phyloP scores from a whole-genome alignment of 441 rosid species.

The Pelargonium fulgidum region DNA sequence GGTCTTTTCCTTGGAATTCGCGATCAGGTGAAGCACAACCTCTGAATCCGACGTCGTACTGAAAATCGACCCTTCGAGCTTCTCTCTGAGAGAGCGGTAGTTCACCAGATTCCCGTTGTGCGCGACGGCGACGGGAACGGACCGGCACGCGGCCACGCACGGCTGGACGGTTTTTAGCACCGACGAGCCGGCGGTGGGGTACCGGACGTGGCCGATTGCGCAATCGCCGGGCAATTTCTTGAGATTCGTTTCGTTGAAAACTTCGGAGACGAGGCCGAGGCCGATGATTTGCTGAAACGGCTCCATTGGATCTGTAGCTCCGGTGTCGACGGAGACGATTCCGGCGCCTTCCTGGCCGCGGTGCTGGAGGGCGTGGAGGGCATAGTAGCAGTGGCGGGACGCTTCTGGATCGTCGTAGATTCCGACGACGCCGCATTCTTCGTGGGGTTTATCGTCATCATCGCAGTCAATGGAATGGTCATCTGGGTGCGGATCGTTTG shows the following conservation, averaged over 20 bases:
- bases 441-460: constrained; percentile 72
- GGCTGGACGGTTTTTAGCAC: neutral
- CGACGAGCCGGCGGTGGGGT: neutral
- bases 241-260: neutral
- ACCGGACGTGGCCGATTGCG: neutral
- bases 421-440: constrained; percentile 95
- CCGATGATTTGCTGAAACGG: too few species aligned
- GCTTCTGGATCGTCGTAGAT: constrained; percentile 87
- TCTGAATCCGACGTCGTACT: neutral
- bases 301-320: neutral
- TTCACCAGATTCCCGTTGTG: neutral
- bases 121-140: neutral
- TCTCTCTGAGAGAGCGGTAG: neutral
- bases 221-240: neutral
- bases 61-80: neutral
- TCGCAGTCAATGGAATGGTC: constrained; percentile 1
- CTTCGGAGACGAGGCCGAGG: neutral
- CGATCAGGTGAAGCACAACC: neutral
- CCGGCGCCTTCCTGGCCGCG: constrained; percentile 97
- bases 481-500: too few species aligned
- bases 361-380: constrained; percentile 88
- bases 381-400: constrained; percentile 76
- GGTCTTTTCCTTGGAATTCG: neutral
- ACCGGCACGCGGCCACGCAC: neutral
- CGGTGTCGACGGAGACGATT: constrained; percentile 54